Base-by-base conservation (phyloP, 306 rosid genomes). In the Sophora flavescens region DNA sequence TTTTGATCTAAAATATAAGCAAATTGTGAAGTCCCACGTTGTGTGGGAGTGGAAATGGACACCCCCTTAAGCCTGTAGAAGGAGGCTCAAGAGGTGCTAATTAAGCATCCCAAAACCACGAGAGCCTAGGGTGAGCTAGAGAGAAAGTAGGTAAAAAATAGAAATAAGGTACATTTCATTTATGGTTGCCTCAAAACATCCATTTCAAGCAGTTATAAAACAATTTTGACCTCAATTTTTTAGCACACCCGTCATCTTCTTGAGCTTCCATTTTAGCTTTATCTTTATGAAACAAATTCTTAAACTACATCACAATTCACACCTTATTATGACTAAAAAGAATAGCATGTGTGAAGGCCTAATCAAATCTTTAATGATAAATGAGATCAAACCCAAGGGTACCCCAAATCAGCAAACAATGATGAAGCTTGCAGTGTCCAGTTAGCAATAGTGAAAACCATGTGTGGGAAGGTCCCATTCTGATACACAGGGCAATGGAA, bases 381-480 rank as follows among this genome's bases (percentile, higher is more conserved):
- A 79, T 39, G 52, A 80, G 63, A 87, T 83, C 80, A 81, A 78
- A 39, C 7, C 26, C 56, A 74, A 69, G 13, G 63, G 44, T 65
- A 74, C 71, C 73, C 75, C 66, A 83, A 82, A 87, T 86, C 89
- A 79, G 80, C 83, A 69, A 68, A 71, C 54, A 71, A 84, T 89
- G 88, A 91, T 87, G 86, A 86, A 83, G 70, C 84, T 76, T 73
- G 77, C 72, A 36, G 65, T 70, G 78, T 77, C 73, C 82, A 75
- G 72, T 63, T 51, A 54, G 72, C 79, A 78, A 58, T 33, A 80
- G 85, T 77, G 50, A 81, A 77, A 66, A 47, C 70, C 90, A 88
- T 87, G 93, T 88, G 87, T 68, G 50, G 47, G 48, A 68, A 76
- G 86, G 84, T 8, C 89, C 90, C 88, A 87, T 72, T 81, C 42